phyloP scores from a whole-genome alignment of 1,139 yeast species.

The Geotrichum reessii region DNA sequence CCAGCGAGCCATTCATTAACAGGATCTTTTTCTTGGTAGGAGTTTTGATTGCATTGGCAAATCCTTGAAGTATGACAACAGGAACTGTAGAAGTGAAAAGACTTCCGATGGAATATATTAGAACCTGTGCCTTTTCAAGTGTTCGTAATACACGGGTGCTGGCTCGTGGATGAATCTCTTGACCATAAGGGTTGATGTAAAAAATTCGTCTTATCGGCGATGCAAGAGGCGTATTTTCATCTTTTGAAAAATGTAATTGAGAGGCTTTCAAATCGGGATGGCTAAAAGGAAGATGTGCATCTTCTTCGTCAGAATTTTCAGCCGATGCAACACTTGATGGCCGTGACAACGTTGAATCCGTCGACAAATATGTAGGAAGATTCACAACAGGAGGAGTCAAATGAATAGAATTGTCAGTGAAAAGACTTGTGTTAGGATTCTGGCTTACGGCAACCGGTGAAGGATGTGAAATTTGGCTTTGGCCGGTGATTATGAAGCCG shows the following conservation, averaged over 20 bases:
- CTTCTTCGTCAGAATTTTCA: slow-evolving; percentile 41
- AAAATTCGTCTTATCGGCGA: slow-evolving; percentile 70
- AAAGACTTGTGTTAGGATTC: background rate
- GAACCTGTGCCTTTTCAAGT: slow-evolving; percentile 44
- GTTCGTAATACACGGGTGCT: slow-evolving; percentile 56
- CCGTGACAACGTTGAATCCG: background rate
- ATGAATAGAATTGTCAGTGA: slow-evolving; percentile 1
- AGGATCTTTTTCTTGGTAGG: slow-evolving; percentile 33
- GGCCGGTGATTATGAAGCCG: slow-evolving; percentile 82
- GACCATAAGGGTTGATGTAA: slow-evolving; percentile 84
- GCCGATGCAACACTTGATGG: slow-evolving; percentile 1
- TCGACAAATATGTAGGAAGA: background rate
- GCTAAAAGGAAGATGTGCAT: slow-evolving; percentile 66
- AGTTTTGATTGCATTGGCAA: slow-evolving; percentile 50
- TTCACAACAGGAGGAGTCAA: slow-evolving; percentile 5
- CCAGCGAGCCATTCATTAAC: slow-evolving; percentile 64
- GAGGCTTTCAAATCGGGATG: slow-evolving; percentile 75
- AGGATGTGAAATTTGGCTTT: slow-evolving; percentile 91
- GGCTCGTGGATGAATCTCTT: slow-evolving; percentile 76
- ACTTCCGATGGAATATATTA: slow-evolving; percentile 81
- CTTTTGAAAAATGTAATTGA: slow-evolving; percentile 60
- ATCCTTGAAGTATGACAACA: slow-evolving; percentile 63
- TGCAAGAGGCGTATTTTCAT: slow-evolving; percentile 49
- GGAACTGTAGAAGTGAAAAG: slow-evolving; percentile 84
- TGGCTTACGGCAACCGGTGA: slow-evolving; percentile 19